phyloP scores from a whole-genome alignment of 2,329 filamentous ascomycete genomes.

The Colletotrichum sublineola region DNA sequence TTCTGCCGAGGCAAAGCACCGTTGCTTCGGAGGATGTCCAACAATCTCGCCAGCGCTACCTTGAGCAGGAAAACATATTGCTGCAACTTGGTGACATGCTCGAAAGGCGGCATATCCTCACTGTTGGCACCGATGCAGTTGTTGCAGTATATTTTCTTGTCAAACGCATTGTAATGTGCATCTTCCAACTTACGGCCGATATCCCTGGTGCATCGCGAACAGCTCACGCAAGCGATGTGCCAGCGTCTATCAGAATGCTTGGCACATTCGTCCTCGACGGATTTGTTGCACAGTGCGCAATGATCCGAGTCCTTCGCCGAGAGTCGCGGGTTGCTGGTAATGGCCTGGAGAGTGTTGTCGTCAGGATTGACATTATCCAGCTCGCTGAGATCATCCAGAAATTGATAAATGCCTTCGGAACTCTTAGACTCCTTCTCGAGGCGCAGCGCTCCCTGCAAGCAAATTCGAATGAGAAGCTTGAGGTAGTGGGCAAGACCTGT shows the following conservation, averaged over 20 bases:
- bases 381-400: slow-evolving; percentile 85
- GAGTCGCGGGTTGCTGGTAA: slow-evolving; percentile 73
- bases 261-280: slow-evolving; percentile 95
- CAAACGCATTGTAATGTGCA: slow-evolving; percentile 77
- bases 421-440: slow-evolving; percentile 86
- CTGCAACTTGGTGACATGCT: slow-evolving; percentile 85
- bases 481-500: slow-evolving; percentile 97
- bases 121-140: slow-evolving; percentile 72
- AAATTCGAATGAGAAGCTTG: slow-evolving; percentile 96
- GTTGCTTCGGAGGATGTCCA: slow-evolving; percentile 87
- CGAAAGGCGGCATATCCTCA: slow-evolving; percentile 69
- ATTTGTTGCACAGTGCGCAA: slow-evolving; percentile 83
- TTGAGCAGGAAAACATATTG: slow-evolving; percentile 95
- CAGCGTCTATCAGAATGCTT: slow-evolving; percentile 81
- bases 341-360: slow-evolving; percentile 77
- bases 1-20: slow-evolving; percentile 83
- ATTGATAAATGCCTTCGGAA: slow-evolving; percentile 81
- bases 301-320: slow-evolving; percentile 86
- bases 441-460: slow-evolving; percentile 91
- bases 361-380: slow-evolving; percentile 83
- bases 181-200: slow-evolving; percentile 77
- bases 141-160: slow-evolving; percentile 78
- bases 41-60: slow-evolving; percentile 88
- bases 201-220: slow-evolving; percentile 74
- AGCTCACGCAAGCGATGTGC: slow-evolving; percentile 87